A percentile compares a stretch with the other conserved stretches of the same genome.
phyloP scores from a whole-genome alignment of 1,284 basidiomycete genomes.

The Cutaneotrichosporon cutaneum region DNA sequence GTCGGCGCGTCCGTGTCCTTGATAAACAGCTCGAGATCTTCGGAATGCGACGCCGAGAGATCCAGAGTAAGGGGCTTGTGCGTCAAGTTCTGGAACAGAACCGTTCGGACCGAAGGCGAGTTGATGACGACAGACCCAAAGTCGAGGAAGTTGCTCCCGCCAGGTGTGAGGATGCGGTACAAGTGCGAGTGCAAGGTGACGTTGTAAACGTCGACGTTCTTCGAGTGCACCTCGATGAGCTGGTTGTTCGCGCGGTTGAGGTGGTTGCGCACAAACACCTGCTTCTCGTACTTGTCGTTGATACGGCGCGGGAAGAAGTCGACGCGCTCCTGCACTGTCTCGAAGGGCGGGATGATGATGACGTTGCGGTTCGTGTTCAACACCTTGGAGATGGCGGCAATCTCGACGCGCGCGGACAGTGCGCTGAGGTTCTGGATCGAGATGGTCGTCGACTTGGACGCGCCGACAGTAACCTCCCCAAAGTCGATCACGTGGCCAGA shows the following conservation, averaged over 20 bases:
- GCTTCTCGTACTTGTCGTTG: slow-evolving; percentile 57
- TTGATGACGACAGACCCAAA: slow-evolving; percentile 58
- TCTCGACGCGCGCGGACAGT: slow-evolving; percentile 55
- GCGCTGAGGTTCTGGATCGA: slow-evolving; percentile 54
- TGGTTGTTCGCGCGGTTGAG: slow-evolving; percentile 52
- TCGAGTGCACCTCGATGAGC: slow-evolving; percentile 55
- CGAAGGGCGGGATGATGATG: slow-evolving; percentile 54
- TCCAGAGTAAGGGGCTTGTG: slow-evolving; percentile 50
- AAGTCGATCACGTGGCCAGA: slow-evolving; percentile 53
- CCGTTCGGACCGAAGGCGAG: slow-evolving; percentile 54
- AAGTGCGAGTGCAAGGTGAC: slow-evolving; percentile 58
- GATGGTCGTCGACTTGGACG: slow-evolving; percentile 52
- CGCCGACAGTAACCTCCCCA: slow-evolving; percentile 57
- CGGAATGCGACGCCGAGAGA: slow-evolving; percentile 56
- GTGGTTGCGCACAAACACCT: slow-evolving; percentile 54
- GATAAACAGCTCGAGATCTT: slow-evolving; percentile 56
- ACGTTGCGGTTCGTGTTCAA: slow-evolving; percentile 56
- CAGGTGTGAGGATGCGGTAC: slow-evolving; percentile 57
- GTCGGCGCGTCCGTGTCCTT: slow-evolving; percentile 41
- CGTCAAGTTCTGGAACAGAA: slow-evolving; percentile 55
- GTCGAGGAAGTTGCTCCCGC: slow-evolving; percentile 57
- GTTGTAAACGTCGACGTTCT: slow-evolving; percentile 57
- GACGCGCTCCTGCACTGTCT: slow-evolving; percentile 55
- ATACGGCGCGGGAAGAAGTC: slow-evolving; percentile 58
- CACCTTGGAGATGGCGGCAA: slow-evolving; percentile 57